Percentiles rank a stretch among this genome's conserved stretches.
Evolutionary conservation across 2,329 filamentous ascomycete genomes (phyloP).

Genomic region (Ceratocystis cacaofunesta): DNA sequence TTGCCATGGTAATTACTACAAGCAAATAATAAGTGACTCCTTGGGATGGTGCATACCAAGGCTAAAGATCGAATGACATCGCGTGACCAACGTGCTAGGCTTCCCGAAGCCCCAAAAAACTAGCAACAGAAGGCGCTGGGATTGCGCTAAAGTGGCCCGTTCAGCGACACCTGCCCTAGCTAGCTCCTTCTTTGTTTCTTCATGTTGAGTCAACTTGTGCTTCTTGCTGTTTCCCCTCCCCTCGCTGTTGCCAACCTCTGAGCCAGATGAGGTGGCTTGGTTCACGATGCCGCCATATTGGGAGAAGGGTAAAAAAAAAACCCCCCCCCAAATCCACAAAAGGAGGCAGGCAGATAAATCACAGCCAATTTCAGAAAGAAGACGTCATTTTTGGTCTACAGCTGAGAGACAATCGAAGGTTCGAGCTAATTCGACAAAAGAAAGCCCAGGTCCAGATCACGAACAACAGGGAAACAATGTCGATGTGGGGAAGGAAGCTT

Average conservation of each 20-base stretch:
- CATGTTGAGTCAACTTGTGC: neutral
- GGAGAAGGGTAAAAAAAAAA: no score
- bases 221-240: neutral
- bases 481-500: neutral
- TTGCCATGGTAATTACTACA: neutral
- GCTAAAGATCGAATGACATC: constrained; percentile 13
- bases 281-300: neutral
- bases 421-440: neutral
- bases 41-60: neutral
- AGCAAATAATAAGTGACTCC: neutral
- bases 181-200: neutral
- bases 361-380: neutral
- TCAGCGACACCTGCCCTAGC: neutral
- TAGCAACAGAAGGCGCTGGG: neutral
- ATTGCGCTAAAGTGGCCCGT: neutral
- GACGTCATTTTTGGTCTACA: neutral
- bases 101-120: neutral
- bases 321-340: neutral
- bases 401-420: neutral
- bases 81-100: constrained; percentile 10
- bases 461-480: neutral
- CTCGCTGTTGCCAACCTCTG: neutral
- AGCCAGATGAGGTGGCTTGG: neutral
- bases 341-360: neutral
- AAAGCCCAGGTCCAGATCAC: neutral